Conservation (phyloP, 768 basidiomycete species). For the Lactifluus subvellereus region DNA sequence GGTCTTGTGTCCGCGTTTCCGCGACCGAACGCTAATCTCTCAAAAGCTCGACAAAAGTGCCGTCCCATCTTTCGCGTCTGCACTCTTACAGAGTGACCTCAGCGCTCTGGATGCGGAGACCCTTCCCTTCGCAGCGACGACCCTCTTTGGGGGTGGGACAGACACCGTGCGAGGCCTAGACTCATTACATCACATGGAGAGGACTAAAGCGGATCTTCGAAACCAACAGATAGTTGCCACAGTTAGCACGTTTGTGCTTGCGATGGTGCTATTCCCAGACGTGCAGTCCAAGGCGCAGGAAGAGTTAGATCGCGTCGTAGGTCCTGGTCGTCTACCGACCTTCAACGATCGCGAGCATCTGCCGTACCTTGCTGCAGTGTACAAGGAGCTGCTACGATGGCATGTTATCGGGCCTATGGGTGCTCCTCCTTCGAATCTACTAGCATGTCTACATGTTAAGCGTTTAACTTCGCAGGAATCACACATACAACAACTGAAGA, state of each 20-base stretch:
- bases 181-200: background rate
- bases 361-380: constrained; percentile 27
- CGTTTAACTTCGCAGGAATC: constrained; percentile 1
- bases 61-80: constrained; percentile 3
- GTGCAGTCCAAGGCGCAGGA: constrained; percentile 26
- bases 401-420: constrained; percentile 24
- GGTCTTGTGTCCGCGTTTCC: background rate
- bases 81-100: constrained; percentile 1
- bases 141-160: constrained; percentile 17
- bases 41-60: background rate
- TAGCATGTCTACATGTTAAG: background rate
- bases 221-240: constrained; percentile 17
- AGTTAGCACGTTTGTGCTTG: constrained; percentile 20
- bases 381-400: constrained; percentile 28
- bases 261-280: constrained; percentile 25
- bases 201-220: background rate
- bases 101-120: background rate
- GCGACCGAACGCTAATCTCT: background rate
- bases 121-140: constrained; percentile 3
- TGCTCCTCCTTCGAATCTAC: background rate
- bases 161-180: constrained; percentile 10
- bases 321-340: constrained; percentile 22
- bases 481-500: constrained; percentile 17
- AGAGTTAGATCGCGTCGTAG: constrained; percentile 27
- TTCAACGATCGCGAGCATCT: constrained; percentile 20